These are phyloP conservation scores for Fusarium sp. DNA, from an alignment of 2,329 filamentous ascomycete species.

Conservation along the genomic window DNA sequence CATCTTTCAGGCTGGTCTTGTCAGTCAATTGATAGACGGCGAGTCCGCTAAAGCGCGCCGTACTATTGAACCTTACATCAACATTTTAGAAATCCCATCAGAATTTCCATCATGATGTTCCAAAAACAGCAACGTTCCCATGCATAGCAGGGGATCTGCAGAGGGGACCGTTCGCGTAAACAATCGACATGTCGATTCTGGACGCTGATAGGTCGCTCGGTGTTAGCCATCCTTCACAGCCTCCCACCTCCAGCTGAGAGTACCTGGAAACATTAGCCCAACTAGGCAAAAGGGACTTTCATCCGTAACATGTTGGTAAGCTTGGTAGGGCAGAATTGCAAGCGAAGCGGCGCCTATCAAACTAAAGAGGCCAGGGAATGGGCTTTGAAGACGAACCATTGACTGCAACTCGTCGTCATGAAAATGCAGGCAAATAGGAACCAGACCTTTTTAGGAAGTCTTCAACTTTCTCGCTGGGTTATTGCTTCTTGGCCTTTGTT, in stretches of 20 bases:
- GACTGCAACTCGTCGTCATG: conserved; percentile 45
- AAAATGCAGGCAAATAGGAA: conserved; percentile 30
- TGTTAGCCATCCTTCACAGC: conserved; percentile 41
- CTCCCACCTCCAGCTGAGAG: conserved; percentile 43
- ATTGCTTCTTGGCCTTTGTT: conserved; percentile 15
- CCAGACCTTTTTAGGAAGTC: conserved; percentile 37
- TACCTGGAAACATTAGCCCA: conserved; percentile 31
- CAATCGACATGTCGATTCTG: conserved; percentile 32
- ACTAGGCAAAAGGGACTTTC: conserved; percentile 27
- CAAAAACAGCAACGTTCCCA: conserved; percentile 24
- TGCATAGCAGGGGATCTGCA: conserved; percentile 43
- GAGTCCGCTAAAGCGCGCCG: neutral
- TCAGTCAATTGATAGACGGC: conserved; percentile 4
- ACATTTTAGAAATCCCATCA: conserved; percentile 21
- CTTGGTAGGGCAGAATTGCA: conserved; percentile 32
- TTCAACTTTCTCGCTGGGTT: conserved; percentile 23
- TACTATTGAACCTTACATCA: conserved; percentile 10
- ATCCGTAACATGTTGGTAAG: conserved; percentile 30
- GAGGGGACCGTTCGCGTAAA: conserved; percentile 43
- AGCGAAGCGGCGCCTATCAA: conserved; percentile 27
- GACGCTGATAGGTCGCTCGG: conserved; percentile 46
- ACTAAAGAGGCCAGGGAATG: conserved; percentile 37
- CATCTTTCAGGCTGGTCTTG: neutral
- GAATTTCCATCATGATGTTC: conserved; percentile 21
- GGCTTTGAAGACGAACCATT: conserved; percentile 37